phyloP scores from a whole-genome alignment of 106 monocot species.

The Dendrobium officinale region DNA sequence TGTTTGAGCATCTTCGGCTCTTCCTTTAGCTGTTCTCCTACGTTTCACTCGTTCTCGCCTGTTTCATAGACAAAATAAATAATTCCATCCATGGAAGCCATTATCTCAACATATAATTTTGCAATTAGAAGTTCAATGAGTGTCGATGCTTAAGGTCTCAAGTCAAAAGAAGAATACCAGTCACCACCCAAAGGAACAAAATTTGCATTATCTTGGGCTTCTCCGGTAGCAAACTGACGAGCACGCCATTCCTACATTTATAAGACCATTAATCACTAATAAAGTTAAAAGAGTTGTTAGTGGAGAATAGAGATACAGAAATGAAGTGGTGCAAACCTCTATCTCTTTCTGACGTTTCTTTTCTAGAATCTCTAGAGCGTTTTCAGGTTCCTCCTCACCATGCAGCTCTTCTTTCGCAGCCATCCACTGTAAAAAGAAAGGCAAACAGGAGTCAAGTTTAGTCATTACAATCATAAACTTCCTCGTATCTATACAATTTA shows the following conservation, averaged over 20 bases:
- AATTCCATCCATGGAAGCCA: too few species aligned
- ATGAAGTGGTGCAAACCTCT: slow-evolving; percentile 39
- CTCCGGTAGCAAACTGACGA: slow-evolving; percentile 76
- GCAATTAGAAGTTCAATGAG: too few species aligned
- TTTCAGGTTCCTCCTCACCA: slow-evolving; percentile 68
- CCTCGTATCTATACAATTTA: too few species aligned
- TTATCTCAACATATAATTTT: too few species aligned
- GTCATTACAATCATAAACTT: background rate
- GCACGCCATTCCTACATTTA: slow-evolving; percentile 64
- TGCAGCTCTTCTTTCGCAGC: slow-evolving; percentile 96
- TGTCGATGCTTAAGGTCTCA: too few species aligned
- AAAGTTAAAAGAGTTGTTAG: background rate
- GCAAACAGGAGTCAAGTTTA: background rate
- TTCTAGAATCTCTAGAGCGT: slow-evolving; percentile 62
- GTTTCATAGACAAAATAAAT: background rate
- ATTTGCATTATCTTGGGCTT: slow-evolving; percentile 94
- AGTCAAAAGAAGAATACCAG: slow-evolving; percentile 42
- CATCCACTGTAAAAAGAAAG: slow-evolving; percentile 57
- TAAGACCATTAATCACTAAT: background rate
- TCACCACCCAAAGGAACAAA: slow-evolving; percentile 90
- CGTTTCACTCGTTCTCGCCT: slow-evolving; percentile 91
- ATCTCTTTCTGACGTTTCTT: slow-evolving; percentile 89
- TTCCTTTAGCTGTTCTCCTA: slow-evolving; percentile 27
- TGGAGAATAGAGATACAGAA: slow-evolving; percentile 1
- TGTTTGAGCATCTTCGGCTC: slow-evolving; percentile 18